Conservation (phyloP, 345 rosid genomes). For the rapeseed (Brassica napus) region Da-Ae NC_063438.1:15757001-15757500, state of each 20-base stretch:
- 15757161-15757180: conserved; percentile 21
- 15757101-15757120: conserved; percentile 96
- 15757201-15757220: conserved; percentile 86
- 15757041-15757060: conserved; percentile 75
- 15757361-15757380: not conserved
- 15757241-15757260: conserved; percentile 83
- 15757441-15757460: not conserved
- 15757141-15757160: conserved; percentile 19
- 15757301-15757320: conserved; percentile 6
- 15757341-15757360: conserved; percentile 1
- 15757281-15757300: conserved; percentile 54
- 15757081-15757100: conserved; percentile 99
- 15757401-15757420: conserved; percentile 12
- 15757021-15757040: conserved; percentile 93
- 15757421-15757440: not conserved
- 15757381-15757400: conserved; percentile 1
- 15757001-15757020: conserved; percentile 9
- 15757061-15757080: conserved; percentile 74
- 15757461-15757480: not conserved
- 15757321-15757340: conserved; percentile 2
- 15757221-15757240: conserved; percentile 63
- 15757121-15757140: conserved; percentile 38
- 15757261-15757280: conserved; percentile 61
- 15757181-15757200: conserved; percentile 76
- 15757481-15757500: conserved; percentile 19